Conservation (phyloP, 2,329 filamentous ascomycete species). For the Cercospora nicotianae region DNA sequence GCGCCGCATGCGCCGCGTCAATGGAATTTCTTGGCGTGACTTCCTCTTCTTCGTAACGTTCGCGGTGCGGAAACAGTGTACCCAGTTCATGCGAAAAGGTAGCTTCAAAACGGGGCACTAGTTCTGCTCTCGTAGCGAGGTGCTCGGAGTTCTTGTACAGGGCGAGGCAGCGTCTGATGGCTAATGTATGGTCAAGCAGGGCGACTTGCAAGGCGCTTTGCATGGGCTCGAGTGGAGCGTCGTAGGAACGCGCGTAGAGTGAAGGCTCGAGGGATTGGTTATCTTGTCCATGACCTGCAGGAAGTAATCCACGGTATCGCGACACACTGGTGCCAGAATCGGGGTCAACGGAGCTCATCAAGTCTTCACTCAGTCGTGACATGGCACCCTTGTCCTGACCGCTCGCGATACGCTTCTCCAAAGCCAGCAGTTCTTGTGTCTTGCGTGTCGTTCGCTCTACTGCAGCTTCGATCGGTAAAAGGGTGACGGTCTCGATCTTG, state of each 20-base stretch:
- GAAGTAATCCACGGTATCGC: slow-evolving; percentile 73
- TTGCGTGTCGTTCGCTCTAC: slow-evolving; percentile 88
- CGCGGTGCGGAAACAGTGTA: slow-evolving; percentile 41
- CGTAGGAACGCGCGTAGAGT: slow-evolving; percentile 34
- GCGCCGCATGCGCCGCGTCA: slow-evolving; percentile 18
- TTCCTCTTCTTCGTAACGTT: slow-evolving; percentile 25
- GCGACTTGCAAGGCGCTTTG: slow-evolving; percentile 81
- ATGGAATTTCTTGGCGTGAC: slow-evolving; percentile 27
- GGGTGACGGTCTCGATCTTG: slow-evolving; percentile 61
- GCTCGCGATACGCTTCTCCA: slow-evolving; percentile 67
- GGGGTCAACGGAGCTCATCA: slow-evolving; percentile 74
- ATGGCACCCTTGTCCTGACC: slow-evolving; percentile 64
- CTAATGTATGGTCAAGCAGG: slow-evolving; percentile 83
- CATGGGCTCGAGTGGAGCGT: slow-evolving; percentile 54
- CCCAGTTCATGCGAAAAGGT: slow-evolving; percentile 48
- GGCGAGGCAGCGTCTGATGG: slow-evolving; percentile 77
- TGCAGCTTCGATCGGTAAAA: slow-evolving; percentile 80
- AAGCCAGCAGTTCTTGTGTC: slow-evolving; percentile 74
- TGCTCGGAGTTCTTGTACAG: slow-evolving; percentile 61
- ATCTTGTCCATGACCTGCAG: slow-evolving; percentile 46
- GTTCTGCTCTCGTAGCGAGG: slow-evolving; percentile 49
- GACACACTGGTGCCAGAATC: slow-evolving; percentile 74
- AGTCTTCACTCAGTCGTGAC: slow-evolving; percentile 69
- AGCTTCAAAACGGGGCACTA: slow-evolving; percentile 44
- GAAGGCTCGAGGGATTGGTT: slow-evolving; percentile 39